Conservation (phyloP, 106 monocot genomes). For the Iris macrosiphon region DNA sequence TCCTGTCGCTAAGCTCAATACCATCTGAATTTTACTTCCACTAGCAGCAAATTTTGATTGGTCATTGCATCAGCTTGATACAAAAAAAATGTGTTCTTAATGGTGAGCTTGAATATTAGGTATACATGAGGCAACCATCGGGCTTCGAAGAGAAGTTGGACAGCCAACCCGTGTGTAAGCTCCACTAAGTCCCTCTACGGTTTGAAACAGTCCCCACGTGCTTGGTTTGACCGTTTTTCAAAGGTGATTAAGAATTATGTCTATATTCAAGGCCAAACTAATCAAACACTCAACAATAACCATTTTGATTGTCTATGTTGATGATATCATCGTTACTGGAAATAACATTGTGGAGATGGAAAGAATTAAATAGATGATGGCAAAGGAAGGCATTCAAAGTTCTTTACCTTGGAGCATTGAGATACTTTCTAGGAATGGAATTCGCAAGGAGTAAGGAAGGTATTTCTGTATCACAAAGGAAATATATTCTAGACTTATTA, state of each 20-base stretch:
- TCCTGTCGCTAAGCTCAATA: background rate
- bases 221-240: background rate
- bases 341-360: background rate
- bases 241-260: background rate
- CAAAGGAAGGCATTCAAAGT: background rate
- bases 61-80: background rate
- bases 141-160: background rate
- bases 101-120: background rate
- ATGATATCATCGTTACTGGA: background rate
- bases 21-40: background rate
- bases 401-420: background rate
- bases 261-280: background rate
- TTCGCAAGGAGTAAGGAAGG: too few species aligned
- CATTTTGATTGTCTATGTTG: background rate
- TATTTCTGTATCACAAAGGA: too few species aligned
- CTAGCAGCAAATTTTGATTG: background rate
- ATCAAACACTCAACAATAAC: background rate
- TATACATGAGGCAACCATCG: background rate
- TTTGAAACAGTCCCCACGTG: too few species aligned
- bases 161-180: background rate
- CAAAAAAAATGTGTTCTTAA: background rate
- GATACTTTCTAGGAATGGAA: too few species aligned
- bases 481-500: too few species aligned
- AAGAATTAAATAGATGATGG: background rate
- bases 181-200: background rate